Percentiles rank a stretch among this genome's conserved stretches.
These are phyloP conservation scores for Neurospora cerealis DNA, from an alignment of 495 filamentous ascomycete species.

Conservation along the genomic window DNA sequence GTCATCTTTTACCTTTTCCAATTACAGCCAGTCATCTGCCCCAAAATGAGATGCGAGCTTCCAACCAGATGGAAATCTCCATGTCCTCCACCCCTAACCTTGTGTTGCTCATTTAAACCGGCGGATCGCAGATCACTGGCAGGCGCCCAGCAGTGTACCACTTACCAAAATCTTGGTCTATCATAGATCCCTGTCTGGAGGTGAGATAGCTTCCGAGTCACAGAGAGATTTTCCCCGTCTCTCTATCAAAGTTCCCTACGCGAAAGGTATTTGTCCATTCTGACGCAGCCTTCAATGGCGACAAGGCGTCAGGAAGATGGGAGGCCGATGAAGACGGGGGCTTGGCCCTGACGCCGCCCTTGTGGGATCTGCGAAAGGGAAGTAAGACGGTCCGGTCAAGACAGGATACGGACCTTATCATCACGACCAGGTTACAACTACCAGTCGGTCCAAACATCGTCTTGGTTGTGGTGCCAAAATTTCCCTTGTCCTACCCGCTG, in stretches of 20 bases:
- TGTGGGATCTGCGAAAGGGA: neutral
- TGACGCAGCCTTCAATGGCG: neutral
- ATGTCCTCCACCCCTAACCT: neutral
- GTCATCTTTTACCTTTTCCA: neutral
- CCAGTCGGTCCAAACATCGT: neutral
- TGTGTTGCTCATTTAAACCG: neutral
- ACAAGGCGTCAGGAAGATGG: neutral
- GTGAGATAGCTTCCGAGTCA: neutral
- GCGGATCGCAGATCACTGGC: neutral
- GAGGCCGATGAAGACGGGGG: neutral
- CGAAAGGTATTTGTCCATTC: neutral
- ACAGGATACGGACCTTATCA: neutral
- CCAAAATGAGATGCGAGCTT: neutral
- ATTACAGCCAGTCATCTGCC: neutral
- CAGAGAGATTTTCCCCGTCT: neutral
- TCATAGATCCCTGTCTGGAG: neutral
- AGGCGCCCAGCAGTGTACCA: neutral
- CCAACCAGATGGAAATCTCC: neutral
- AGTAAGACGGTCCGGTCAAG: neutral
- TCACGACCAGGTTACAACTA: neutral
- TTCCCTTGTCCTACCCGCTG: neutral
- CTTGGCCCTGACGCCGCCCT: neutral
- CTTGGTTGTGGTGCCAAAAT: neutral
- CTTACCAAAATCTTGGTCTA: neutral
- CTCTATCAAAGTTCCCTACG: neutral